Conservation (phyloP, 2,329 filamentous ascomycete species). For the Fonsecaea erecta region DNA sequence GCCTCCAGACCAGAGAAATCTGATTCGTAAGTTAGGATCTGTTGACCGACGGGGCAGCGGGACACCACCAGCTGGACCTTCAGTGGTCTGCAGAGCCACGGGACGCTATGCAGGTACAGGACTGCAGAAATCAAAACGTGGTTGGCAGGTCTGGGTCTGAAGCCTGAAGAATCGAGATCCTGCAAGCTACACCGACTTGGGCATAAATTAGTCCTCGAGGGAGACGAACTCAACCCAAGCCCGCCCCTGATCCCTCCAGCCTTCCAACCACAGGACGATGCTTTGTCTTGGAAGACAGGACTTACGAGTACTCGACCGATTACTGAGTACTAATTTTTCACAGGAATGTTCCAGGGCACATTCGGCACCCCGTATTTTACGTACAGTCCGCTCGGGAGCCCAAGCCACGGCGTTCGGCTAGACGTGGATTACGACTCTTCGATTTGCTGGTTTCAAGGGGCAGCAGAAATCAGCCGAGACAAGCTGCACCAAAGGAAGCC, state of each 20-base stretch:
- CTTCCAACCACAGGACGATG: not conserved
- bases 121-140: not conserved
- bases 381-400: not conserved
- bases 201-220: not conserved
- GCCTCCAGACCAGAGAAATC: not conserved
- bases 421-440: not conserved
- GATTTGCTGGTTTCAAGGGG: not conserved
- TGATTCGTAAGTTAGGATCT: not conserved
- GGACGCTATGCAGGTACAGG: constrained; percentile 1
- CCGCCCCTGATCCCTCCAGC: not conserved
- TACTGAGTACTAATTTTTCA: not conserved
- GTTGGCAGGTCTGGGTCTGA: not conserved
- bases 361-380: not conserved
- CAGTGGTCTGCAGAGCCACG: not conserved
- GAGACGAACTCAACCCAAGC: not conserved
- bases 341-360: not conserved
- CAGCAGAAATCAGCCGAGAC: not conserved
- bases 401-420: not conserved
- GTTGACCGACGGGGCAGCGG: not conserved
- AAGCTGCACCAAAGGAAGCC: not conserved
- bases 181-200: not conserved
- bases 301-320: not conserved
- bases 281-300: not conserved
- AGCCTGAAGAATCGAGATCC: not conserved
- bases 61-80: not conserved